phyloP scores from a whole-genome alignment of 345 rosid genomes.

The Lagerstroemia speciosa region DNA sequence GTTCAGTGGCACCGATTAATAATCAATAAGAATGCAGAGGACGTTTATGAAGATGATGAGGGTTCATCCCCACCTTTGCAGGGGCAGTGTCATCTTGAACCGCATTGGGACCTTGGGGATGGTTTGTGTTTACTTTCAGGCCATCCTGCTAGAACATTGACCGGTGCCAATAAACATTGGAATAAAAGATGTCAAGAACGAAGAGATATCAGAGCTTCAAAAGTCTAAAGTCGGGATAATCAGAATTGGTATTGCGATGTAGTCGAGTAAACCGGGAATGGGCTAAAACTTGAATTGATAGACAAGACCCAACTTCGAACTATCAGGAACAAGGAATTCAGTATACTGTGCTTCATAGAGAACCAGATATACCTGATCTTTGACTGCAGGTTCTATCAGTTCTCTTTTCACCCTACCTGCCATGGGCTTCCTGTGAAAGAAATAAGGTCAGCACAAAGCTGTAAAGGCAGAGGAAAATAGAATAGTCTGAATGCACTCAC shows the following conservation, averaged over 20 bases:
- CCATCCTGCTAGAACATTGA: background rate
- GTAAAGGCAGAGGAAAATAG: background rate
- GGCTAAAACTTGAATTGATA: background rate
- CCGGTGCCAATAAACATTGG: background rate
- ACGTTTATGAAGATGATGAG: background rate
- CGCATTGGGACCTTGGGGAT: background rate
- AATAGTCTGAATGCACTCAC: constrained; percentile 23
- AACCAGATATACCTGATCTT: constrained; percentile 41
- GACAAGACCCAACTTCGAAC: background rate
- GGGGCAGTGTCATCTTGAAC: background rate
- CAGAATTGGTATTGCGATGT: background rate
- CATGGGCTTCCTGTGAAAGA: constrained; percentile 52
- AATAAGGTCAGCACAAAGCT: constrained; percentile 8
- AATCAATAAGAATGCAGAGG: background rate
- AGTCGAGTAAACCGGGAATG: background rate
- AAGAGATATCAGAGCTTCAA: background rate
- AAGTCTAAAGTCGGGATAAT: background rate
- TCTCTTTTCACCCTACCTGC: constrained; percentile 77
- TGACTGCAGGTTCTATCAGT: constrained; percentile 46
- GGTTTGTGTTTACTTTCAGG: background rate
- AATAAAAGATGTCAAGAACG: background rate
- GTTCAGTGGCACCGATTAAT: background rate
- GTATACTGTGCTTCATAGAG: background rate
- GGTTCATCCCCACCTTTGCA: background rate
- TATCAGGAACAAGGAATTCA: background rate